phyloP scores from a whole-genome alignment of 2,329 filamentous ascomycete species.

The Cladosporium sp. region DNA sequence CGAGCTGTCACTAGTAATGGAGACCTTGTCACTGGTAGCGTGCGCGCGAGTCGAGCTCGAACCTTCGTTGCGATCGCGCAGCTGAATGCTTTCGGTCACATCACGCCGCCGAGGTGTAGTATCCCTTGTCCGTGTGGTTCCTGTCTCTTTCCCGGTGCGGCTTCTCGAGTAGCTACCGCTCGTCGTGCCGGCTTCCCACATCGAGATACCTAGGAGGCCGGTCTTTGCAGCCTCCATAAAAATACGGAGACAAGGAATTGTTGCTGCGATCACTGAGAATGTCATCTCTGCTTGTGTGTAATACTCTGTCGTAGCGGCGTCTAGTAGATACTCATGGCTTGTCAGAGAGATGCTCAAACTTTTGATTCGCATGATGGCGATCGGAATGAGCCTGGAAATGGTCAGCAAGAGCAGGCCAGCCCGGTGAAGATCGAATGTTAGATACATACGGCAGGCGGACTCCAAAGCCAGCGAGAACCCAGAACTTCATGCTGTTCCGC shows the following conservation, averaged over 20 bases:
- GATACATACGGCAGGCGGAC: constrained; percentile 5
- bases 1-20: constrained; percentile 1
- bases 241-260: constrained; percentile 18
- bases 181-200: not conserved
- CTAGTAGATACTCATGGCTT: constrained; percentile 13
- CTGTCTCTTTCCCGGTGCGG: not conserved
- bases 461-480: constrained; percentile 15
- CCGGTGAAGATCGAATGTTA: not conserved
- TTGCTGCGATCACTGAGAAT: constrained; percentile 17
- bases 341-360: constrained; percentile 1
- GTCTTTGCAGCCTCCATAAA: constrained; percentile 19
- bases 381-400: constrained; percentile 5
- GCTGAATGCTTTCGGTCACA: not conserved
- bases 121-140: not conserved
- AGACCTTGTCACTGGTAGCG: not conserved
- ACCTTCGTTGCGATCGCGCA: not conserved
- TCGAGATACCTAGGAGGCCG: constrained; percentile 2
- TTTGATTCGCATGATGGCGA: constrained; percentile 13
- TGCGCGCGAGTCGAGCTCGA: not conserved
- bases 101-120: not conserved
- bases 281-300: constrained; percentile 18
- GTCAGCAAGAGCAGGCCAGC: not conserved
- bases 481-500: constrained; percentile 11
- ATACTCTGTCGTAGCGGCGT: constrained; percentile 9
- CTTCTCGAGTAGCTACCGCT: not conserved